Evolutionary conservation across 305 asterid genomes (phyloP), one percentile per base, ranked within the genome.

Genomic region (Rubia peregrina): DNA sequence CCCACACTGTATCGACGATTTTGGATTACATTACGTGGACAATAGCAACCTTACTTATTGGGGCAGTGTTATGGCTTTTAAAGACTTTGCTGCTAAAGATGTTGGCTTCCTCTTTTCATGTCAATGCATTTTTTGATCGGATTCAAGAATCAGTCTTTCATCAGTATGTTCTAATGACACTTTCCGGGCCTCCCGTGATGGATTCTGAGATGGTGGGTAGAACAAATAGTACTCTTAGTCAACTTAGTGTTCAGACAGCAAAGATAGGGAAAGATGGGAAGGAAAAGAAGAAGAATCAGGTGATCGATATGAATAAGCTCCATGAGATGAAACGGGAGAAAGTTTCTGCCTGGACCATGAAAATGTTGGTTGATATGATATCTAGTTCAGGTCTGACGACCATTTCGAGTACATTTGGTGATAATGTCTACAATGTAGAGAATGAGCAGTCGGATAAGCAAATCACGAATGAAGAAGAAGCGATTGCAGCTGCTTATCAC

Each of bases 261-360:
- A 84, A 74, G 77, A 83, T 74, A 75, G 90, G 84, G 6, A 88
- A 84, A 65, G 88, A 82, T 16, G 87, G 85, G 41, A 81, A 79
- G 70, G 81, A 72, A 49, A 82, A 85, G 83, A 72, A 81, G 77
- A 73, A 67, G 76, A 81, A 80, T 68, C 78, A 70, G 70, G 81
- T 73, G 36, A 82, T 90, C 10, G 96, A 92, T 73, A 81, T 92
- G 38, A 84, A 79, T 75, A 87, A 87, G 78, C 87, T 92, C 53
- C 92, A 90, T 75, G 82, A 75, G 77, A 89, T 92, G 96, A 92
- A 87, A 76, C 88, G 82, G 64, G 96, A 83, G 38, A 91, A 91
- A 80, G 95, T 91, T 64, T 82, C 96, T 6, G 92, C 98, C 26
- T 89, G 92, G 95, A 92, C 98, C 46, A 87, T 92, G 94, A 90